Conservation (phyloP, 2,329 filamentous ascomycete genomes). For the Gremmenia infestans region DNA sequence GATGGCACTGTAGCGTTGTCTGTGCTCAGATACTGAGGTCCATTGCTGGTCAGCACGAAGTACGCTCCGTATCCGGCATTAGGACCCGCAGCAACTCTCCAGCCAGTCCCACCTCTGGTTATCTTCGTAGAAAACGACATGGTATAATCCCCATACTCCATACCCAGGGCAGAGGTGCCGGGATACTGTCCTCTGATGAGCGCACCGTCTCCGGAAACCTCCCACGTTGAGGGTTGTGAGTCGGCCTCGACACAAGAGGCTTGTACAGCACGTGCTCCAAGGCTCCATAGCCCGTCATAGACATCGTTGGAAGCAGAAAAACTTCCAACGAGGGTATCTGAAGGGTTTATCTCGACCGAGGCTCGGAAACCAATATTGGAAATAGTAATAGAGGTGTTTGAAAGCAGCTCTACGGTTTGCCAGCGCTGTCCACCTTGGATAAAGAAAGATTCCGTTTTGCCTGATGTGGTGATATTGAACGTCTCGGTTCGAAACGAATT, state of each 20-base stretch:
- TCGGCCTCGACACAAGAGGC: slow-evolving; percentile 35
- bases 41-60: slow-evolving; percentile 15
- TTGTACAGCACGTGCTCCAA: slow-evolving; percentile 33
- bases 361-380: slow-evolving; percentile 30
- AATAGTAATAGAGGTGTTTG: slow-evolving; percentile 31
- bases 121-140: slow-evolving; percentile 36
- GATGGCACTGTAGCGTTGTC: slow-evolving; percentile 33
- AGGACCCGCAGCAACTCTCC: slow-evolving; percentile 27
- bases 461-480: slow-evolving; percentile 32
- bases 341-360: slow-evolving; percentile 24
- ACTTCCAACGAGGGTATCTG: slow-evolving; percentile 27
- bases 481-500: slow-evolving; percentile 37
- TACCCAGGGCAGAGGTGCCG: slow-evolving; percentile 25
- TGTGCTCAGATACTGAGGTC: slow-evolving; percentile 31
- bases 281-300: slow-evolving; percentile 34
- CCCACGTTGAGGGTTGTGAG: slow-evolving; percentile 34
- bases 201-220: slow-evolving; percentile 32
- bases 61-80: no score
- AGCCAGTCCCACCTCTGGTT: slow-evolving; percentile 35
- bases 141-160: slow-evolving; percentile 32
- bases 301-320: slow-evolving; percentile 29
- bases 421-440: slow-evolving; percentile 39
- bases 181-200: slow-evolving; percentile 33
- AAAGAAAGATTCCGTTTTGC: slow-evolving; percentile 31
- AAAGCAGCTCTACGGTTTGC: slow-evolving; percentile 36